Percentiles rank a stretch among this genome's conserved stretches.
Conservation (phyloP, 1,284 basidiomycete species). For the Sparassis latifolia region DNA sequence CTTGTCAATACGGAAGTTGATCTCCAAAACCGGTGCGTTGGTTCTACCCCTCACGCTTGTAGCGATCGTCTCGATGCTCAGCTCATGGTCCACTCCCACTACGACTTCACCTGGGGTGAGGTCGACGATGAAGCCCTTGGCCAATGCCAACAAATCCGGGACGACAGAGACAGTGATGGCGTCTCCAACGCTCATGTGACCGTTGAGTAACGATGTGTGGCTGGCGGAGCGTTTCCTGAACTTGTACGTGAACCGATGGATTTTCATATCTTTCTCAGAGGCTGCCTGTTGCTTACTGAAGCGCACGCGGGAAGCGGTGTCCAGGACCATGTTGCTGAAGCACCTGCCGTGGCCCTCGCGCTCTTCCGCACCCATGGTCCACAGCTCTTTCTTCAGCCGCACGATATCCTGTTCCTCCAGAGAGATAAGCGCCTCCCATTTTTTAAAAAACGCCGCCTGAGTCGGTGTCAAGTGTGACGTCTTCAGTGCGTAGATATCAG, state of each 20-base stretch:
- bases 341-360: conserved; percentile 79
- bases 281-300: conserved; percentile 14
- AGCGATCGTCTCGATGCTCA: conserved; percentile 52
- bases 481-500: conserved; percentile 71
- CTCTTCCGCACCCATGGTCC: conserved; percentile 82
- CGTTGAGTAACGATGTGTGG: conserved; percentile 57
- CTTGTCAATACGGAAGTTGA: conserved; percentile 86
- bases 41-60: conserved; percentile 30
- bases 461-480: conserved; percentile 70
- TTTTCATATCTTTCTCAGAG: conserved; percentile 32
- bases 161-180: conserved; percentile 82
- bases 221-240: conserved; percentile 38
- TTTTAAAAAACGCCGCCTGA: conserved; percentile 79
- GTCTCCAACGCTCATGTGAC: conserved; percentile 76
- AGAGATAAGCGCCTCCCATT: conserved; percentile 86
- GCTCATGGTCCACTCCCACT: conserved; percentile 75
- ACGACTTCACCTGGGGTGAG: conserved; percentile 62
- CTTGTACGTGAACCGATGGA: conserved; percentile 55
- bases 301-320: conserved; percentile 25
- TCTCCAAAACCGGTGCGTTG: conserved; percentile 10
- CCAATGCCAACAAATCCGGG: conserved; percentile 77
- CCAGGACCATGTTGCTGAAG: conserved; percentile 74
- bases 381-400: conserved; percentile 85
- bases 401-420: conserved; percentile 86
- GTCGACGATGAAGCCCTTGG: conserved; percentile 78